phyloP scores from a whole-genome alignment of 1,139 yeast genomes.

The Geotrichum histeridarum region DNA sequence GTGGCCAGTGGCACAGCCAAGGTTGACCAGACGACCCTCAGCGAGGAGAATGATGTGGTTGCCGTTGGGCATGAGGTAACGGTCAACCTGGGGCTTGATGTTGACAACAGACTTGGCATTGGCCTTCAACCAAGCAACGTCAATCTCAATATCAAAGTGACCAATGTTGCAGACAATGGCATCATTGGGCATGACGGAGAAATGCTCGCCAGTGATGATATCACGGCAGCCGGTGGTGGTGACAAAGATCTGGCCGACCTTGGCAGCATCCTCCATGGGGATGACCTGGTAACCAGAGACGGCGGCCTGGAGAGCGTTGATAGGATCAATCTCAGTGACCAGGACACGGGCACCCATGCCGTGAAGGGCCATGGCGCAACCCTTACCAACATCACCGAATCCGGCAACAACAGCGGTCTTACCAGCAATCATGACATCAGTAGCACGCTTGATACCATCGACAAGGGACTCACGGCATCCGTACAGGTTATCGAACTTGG shows the following conservation, averaged over 20 bases:
- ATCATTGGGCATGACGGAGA: constrained; percentile 93
- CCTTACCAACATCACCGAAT: constrained; percentile 99
- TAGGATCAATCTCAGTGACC: constrained; percentile 97
- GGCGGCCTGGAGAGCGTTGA: constrained; percentile 99
- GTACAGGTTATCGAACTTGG: constrained; percentile 98
- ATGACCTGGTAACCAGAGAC: constrained; percentile 98
- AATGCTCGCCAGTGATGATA: constrained; percentile 87
- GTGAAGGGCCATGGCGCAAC: constrained; percentile 98
- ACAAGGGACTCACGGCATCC: constrained; percentile 99
- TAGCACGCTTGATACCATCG: constrained; percentile 99
- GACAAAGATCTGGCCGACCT: constrained; percentile 94
- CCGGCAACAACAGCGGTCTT: constrained; percentile 99
- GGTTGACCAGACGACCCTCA: constrained; percentile 99
- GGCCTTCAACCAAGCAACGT: constrained; percentile 95
- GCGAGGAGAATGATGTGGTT: constrained; percentile 95
- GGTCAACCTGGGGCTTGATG: constrained; percentile 99
- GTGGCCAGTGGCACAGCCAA: constrained; percentile 99
- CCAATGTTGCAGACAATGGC: constrained; percentile 99
- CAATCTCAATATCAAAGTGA: constrained; percentile 98
- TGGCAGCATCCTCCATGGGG: constrained; percentile 92
- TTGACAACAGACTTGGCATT: constrained; percentile 86
- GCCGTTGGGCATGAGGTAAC: constrained; percentile 86
- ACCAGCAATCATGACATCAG: constrained; percentile 99
- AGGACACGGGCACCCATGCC: constrained; percentile 99
- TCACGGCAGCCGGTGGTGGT: constrained; percentile 99